phyloP scores from a whole-genome alignment of 2,329 filamentous ascomycete species.

The Thielaviopsis ethacetica region DNA sequence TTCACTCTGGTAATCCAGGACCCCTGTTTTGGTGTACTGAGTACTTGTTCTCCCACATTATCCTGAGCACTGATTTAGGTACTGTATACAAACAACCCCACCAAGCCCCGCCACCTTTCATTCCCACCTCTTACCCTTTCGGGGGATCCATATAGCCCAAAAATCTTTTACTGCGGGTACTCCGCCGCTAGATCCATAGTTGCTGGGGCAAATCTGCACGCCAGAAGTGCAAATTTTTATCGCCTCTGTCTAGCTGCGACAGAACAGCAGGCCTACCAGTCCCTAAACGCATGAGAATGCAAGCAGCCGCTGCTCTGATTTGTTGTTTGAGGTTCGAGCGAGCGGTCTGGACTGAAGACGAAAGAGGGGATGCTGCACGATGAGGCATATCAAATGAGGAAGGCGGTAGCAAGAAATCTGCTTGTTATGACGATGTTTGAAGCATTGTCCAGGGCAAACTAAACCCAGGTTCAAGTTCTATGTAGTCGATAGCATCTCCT shows the following conservation, averaged over 20 bases:
- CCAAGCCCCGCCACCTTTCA: not conserved
- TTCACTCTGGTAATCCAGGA: not conserved
- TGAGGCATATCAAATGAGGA: not conserved
- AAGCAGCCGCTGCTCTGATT: not conserved
- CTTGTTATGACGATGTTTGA: not conserved
- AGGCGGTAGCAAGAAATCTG: slow-evolving; percentile 3
- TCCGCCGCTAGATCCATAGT: slow-evolving; percentile 3
- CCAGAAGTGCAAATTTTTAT: not conserved
- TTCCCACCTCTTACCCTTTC: not conserved
- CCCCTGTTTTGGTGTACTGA: not conserved
- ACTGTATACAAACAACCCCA: not conserved
- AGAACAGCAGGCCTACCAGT: not conserved
- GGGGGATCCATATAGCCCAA: not conserved
- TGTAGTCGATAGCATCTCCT: not conserved
- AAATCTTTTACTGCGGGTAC: slow-evolving; percentile 2
- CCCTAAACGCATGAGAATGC: not conserved
- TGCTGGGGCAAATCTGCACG: not conserved
- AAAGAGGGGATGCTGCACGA: slow-evolving; percentile 5
- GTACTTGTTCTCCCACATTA: not conserved
- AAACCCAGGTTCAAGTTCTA: not conserved
- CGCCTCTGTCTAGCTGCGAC: not conserved
- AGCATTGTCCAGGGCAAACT: not conserved
- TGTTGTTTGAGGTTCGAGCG: not conserved
- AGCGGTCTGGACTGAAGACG: slow-evolving; percentile 6
- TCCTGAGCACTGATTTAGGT: not conserved